These are phyloP conservation scores for Takakia lepidozioides DNA, from an alignment of 225 moss, liverwort and hornwort genomes.

Conservation along the genomic window DNA sequence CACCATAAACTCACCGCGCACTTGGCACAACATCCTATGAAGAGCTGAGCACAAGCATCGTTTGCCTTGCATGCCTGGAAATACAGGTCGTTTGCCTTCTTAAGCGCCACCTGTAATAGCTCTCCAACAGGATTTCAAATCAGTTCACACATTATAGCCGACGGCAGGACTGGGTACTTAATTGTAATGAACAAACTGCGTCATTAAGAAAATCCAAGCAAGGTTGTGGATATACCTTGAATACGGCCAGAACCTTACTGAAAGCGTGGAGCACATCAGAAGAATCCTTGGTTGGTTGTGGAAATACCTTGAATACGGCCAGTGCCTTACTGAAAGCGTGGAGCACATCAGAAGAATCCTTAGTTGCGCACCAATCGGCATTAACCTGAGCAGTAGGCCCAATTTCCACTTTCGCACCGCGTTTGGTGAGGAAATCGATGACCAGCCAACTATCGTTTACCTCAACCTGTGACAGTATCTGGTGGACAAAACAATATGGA, in stretches of 20 bases:
- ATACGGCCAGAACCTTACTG: too few species aligned
- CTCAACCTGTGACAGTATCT: conserved; percentile 7
- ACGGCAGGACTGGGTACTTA: too few species aligned
- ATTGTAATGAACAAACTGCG: too few species aligned
- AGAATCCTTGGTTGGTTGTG: too few species aligned
- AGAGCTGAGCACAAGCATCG: conserved; percentile 1
- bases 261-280: too few species aligned
- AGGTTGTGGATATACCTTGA: background rate
- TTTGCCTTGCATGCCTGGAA: conserved; percentile 9
- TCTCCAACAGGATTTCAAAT: background rate
- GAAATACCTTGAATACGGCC: conserved; percentile 15
- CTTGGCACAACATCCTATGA: background rate
- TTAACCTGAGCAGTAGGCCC: conserved; percentile 13
- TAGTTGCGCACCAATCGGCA: conserved; percentile 4
- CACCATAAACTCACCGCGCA: background rate
- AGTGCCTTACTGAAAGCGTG: conserved; percentile 9
- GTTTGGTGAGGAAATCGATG: conserved; percentile 17
- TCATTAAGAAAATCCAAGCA: background rate
- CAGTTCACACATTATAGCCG: too few species aligned
- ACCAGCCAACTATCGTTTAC: conserved; percentile 6
- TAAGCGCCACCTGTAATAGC: conserved; percentile 4
- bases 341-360: conserved; percentile 11
- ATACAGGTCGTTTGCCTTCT: conserved; percentile 7
- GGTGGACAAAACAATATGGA: background rate
- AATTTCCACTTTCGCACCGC: conserved; percentile 10